These are phyloP conservation scores for Metarhizium guizhouense DNA, from an alignment of 2,329 filamentous ascomycete species.

Conservation along the genomic window DNA sequence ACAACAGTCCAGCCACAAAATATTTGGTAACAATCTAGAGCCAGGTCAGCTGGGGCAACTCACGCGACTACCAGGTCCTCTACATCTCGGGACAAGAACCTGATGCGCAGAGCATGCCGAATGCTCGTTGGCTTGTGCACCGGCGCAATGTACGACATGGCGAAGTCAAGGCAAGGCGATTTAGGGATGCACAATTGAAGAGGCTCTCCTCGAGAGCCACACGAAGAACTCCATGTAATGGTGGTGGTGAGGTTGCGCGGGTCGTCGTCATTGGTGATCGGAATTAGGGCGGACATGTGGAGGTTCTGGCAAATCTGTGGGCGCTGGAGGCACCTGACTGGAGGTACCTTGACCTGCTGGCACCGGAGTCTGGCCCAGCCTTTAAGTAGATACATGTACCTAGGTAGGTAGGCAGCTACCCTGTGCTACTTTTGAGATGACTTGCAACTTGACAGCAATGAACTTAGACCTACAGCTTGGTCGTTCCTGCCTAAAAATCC, in stretches of 20 bases:
- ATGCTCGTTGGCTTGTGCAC: conserved; percentile 90
- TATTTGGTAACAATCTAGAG: conserved; percentile 1
- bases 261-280: neutral
- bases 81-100: conserved; percentile 63
- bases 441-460: too few species aligned
- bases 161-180: conserved; percentile 5
- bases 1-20: neutral
- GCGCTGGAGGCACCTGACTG: too few species aligned
- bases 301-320: neutral
- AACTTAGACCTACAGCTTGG: neutral
- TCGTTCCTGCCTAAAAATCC: neutral
- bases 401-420: too few species aligned
- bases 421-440: too few species aligned
- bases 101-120: conserved; percentile 75
- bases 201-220: conserved; percentile 17
- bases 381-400: too few species aligned
- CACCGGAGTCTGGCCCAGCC: too few species aligned
- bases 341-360: too few species aligned
- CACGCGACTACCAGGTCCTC: conserved; percentile 86
- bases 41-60: conserved; percentile 22
- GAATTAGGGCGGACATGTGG: neutral
- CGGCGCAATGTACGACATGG: conserved; percentile 89
- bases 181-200: neutral
- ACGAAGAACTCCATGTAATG: conserved; percentile 15
- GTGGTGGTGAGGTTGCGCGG: neutral